These are phyloP conservation scores for Candida golubevii DNA, from an alignment of 805 yeast species.

Conservation along the genomic window DNA sequence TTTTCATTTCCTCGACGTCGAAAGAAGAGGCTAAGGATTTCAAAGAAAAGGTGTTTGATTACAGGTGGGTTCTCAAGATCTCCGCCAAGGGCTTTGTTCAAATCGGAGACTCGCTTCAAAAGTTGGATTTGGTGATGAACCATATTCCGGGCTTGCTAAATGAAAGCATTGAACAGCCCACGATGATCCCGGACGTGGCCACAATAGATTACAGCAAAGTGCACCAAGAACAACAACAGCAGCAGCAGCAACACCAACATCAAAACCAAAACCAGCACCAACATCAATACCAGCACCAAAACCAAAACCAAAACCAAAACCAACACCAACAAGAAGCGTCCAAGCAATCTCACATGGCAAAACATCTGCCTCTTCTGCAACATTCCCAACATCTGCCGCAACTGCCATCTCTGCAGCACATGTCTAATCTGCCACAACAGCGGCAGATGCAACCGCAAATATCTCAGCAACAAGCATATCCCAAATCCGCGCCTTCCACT, in stretches of 20 bases:
- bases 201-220: slow-evolving; percentile 19
- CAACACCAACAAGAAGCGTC: not conserved
- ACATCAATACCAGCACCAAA: not conserved
- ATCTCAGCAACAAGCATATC: slow-evolving; percentile 1
- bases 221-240: slow-evolving; percentile 8
- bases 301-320: slow-evolving; percentile 8
- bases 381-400: slow-evolving; percentile 16
- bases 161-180: slow-evolving; percentile 35
- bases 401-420: slow-evolving; percentile 8
- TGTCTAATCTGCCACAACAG: slow-evolving; percentile 4
- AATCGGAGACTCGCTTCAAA: slow-evolving; percentile 66
- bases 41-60: slow-evolving; percentile 67
- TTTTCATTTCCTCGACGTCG: slow-evolving; percentile 60
- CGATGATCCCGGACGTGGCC: slow-evolving; percentile 33
- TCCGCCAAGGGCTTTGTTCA: slow-evolving; percentile 75
- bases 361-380: slow-evolving; percentile 10
- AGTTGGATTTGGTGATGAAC: slow-evolving; percentile 65
- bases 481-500: slow-evolving; percentile 3
- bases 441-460: not conserved
- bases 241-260: slow-evolving; percentile 4
- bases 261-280: slow-evolving; percentile 5
- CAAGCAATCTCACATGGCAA: slow-evolving; percentile 2
- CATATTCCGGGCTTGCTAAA: slow-evolving; percentile 69
- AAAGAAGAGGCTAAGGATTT: slow-evolving; percentile 62
- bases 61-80: slow-evolving; percentile 70